phyloP scores from a whole-genome alignment of 345 rosid genomes.

The Gossypium sturtianum region DNA sequence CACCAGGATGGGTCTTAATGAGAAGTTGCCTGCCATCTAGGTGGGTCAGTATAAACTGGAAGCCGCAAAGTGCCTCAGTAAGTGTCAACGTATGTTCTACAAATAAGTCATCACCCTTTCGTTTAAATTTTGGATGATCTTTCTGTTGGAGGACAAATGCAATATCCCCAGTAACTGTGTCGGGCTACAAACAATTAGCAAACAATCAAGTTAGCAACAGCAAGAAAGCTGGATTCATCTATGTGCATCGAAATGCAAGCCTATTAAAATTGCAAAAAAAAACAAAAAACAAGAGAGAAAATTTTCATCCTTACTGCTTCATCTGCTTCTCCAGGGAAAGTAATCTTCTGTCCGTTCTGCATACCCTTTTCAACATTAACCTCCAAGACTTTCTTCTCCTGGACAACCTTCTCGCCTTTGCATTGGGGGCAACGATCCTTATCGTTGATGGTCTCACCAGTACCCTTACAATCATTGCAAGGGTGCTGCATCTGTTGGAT shows the following conservation, averaged over 20 bases:
- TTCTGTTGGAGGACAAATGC: not conserved
- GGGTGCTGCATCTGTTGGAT: slow-evolving; percentile 7
- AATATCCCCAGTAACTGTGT: not conserved
- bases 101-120: not conserved
- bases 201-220: not conserved
- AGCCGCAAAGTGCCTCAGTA: not conserved
- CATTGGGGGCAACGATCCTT: not conserved
- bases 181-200: not conserved
- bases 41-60: slow-evolving; percentile 5
- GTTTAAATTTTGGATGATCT: not conserved
- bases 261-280: not conserved
- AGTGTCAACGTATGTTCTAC: slow-evolving; percentile 3
- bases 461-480: slow-evolving; percentile 2
- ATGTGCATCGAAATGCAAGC: not conserved
- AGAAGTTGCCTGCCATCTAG: slow-evolving; percentile 2
- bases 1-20: not conserved
- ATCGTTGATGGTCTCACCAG: not conserved
- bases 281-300: not conserved
- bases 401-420: not conserved
- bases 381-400: slow-evolving; percentile 5
- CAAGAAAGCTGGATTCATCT: not conserved
- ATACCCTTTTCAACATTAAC: not conserved
- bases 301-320: not conserved
- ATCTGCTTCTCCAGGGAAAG: not conserved
- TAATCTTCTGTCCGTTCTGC: not conserved